Evolutionary conservation across 495 filamentous ascomycete genomes (phyloP).

Genomic region (Penicillium manginii): DNA sequence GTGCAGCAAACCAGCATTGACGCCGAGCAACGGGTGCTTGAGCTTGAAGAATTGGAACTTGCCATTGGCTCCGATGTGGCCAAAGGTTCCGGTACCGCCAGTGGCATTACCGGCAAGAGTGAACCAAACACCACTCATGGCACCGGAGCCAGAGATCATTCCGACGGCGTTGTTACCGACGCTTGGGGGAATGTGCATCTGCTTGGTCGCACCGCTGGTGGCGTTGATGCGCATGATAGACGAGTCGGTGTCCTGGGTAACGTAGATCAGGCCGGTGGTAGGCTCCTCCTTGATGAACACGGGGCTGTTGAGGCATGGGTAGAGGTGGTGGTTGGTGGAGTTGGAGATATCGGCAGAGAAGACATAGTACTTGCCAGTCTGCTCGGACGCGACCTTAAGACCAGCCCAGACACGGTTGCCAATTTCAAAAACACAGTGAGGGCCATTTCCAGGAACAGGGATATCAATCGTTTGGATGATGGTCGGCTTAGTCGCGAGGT

Average conservation of each 20-base stretch:
- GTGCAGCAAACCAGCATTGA: constrained; percentile 22
- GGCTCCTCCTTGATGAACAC: constrained; percentile 31
- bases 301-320: constrained; percentile 26
- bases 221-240: constrained; percentile 30
- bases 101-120: constrained; percentile 27
- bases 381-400: constrained; percentile 24
- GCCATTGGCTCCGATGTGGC: constrained; percentile 24
- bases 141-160: constrained; percentile 24
- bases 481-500: constrained; percentile 17
- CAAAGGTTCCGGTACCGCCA: constrained; percentile 30
- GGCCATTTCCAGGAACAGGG: constrained; percentile 22
- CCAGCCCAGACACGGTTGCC: constrained; percentile 31
- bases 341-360: constrained; percentile 25
- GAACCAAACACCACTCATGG: constrained; percentile 26
- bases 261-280: constrained; percentile 26
- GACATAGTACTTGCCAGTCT: constrained; percentile 26
- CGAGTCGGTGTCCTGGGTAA: constrained; percentile 28
- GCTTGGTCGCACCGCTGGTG: constrained; percentile 23
- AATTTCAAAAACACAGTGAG: constrained; percentile 29
- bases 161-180: constrained; percentile 31
- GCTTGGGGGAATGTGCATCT: constrained; percentile 24
- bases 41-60: constrained; percentile 23
- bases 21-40: constrained; percentile 18
- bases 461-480: constrained; percentile 23
- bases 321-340: constrained; percentile 17